Evolutionary conservation across 2,329 filamentous ascomycete species (phyloP).

Genomic region (Dryadomyces quercus-mongolicae): DNA sequence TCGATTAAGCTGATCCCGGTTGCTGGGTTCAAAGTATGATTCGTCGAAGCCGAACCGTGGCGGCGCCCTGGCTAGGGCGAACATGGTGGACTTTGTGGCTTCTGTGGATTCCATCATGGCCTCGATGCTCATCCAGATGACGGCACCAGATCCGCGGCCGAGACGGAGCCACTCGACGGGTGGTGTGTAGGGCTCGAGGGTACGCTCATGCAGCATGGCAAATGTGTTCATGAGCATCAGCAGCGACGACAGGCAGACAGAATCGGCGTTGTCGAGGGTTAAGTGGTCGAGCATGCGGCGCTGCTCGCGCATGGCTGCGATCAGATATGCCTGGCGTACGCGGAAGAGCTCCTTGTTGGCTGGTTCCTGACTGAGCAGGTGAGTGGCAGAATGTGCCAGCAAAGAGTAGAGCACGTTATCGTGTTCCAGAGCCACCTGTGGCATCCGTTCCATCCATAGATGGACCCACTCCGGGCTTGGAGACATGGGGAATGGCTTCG

Average conservation of each 20-base stretch:
- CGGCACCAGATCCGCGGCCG: slow-evolving; percentile 14
- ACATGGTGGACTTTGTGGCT: slow-evolving; percentile 9
- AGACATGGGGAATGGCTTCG: slow-evolving; percentile 9
- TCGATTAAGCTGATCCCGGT: slow-evolving; percentile 11
- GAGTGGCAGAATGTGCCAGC: slow-evolving; percentile 15
- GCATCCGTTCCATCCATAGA: slow-evolving; percentile 12
- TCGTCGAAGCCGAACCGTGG: slow-evolving; percentile 16
- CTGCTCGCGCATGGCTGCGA: slow-evolving; percentile 16
- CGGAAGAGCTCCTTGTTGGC: slow-evolving; percentile 12
- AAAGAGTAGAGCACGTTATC: slow-evolving; percentile 16
- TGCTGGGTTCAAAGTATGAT: slow-evolving; percentile 14
- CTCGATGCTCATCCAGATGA: slow-evolving; percentile 16
- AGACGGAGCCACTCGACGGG: slow-evolving; percentile 15
- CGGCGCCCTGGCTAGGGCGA: slow-evolving; percentile 10
- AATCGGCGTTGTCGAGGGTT: slow-evolving; percentile 15
- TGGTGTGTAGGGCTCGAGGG: slow-evolving; percentile 14
- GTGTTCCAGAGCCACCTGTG: slow-evolving; percentile 12
- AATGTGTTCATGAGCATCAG: slow-evolving; percentile 16
- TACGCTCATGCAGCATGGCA: slow-evolving; percentile 15
- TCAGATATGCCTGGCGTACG: slow-evolving; percentile 16
- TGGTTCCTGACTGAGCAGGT: slow-evolving; percentile 11
- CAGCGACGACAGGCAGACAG: slow-evolving; percentile 15
- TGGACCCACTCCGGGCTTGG: slow-evolving; percentile 12
- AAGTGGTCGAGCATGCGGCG: slow-evolving; percentile 13
- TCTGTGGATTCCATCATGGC: slow-evolving; percentile 10